Evolutionary conservation across 768 basidiomycete genomes (phyloP).

Genomic region (Crassisporium funariophilum): DNA sequence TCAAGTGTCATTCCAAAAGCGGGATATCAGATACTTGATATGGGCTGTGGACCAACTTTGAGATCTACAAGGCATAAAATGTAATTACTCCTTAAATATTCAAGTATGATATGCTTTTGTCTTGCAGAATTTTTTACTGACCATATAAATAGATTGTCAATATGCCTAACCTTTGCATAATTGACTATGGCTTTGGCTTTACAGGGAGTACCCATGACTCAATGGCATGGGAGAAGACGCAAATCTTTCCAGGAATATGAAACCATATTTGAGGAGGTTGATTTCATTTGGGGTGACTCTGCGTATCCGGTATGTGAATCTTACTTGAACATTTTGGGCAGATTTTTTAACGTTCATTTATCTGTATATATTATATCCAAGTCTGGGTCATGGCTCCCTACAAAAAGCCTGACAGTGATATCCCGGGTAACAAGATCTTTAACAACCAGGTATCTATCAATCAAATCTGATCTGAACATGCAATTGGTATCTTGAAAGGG

Average conservation of each 20-base stretch:
- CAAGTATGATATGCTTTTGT: too few relatives aligned
- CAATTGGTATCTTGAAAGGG: constrained; percentile 44
- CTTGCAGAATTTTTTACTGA: too few relatives aligned
- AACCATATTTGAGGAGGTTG: constrained; percentile 23
- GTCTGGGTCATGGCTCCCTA: constrained; percentile 24
- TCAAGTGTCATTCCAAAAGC: too few relatives aligned
- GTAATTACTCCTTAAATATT: constrained; percentile 40
- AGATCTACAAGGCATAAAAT: too few relatives aligned
- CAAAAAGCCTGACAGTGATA: too few relatives aligned
- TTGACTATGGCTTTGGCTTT: constrained; percentile 33
- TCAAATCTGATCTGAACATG: constrained; percentile 39
- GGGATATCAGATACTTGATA: too few relatives aligned
- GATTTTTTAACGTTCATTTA: constrained; percentile 2
- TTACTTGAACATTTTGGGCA: too few relatives aligned
- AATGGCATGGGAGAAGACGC: constrained; percentile 27
- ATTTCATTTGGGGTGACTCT: constrained; percentile 41
- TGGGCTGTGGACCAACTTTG: too few relatives aligned
- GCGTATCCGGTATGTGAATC: constrained; percentile 42
- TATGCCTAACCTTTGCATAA: constrained; percentile 36
- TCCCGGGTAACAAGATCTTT: constrained; percentile 30
- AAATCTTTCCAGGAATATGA: constrained; percentile 19
- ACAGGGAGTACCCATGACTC: constrained; percentile 35
- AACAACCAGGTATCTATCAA: constrained; percentile 38
- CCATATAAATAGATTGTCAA: constrained; percentile 25
- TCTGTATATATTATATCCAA: constrained; percentile 16